Percentiles rank a stretch among this genome's conserved stretches.
These are phyloP conservation scores for Phytophthora multivora DNA, from an alignment of 352 stramenopile species.

Conservation along the genomic window DNA sequence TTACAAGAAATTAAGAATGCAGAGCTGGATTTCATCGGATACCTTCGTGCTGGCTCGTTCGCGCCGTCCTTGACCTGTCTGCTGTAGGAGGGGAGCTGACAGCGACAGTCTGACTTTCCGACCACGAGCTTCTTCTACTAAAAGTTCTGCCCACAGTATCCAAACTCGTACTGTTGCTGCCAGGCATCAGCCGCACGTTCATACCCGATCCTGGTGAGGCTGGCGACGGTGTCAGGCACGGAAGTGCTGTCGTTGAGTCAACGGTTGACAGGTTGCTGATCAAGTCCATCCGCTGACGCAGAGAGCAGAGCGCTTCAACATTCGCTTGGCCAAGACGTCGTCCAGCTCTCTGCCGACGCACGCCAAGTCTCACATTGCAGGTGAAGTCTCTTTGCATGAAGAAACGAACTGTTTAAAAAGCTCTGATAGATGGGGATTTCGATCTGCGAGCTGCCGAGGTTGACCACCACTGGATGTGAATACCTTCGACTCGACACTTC, in stretches of 20 bases:
- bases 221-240: not conserved
- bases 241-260: conserved; percentile 1
- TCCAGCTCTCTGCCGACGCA: conserved; percentile 15
- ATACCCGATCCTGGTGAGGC: conserved; percentile 15
- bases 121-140: not conserved
- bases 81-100: too few species aligned
- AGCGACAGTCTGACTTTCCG: not conserved
- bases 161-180: too few species aligned
- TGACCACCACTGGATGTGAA: not conserved
- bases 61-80: too few species aligned
- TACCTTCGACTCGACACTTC: not conserved
- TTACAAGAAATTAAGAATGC: conserved; percentile 31
- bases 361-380: conserved; percentile 1
- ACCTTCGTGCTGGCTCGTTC: not conserved
- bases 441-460: conserved; percentile 12
- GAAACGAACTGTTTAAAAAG: not conserved
- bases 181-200: conserved; percentile 6
- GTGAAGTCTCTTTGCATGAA: conserved; percentile 1
- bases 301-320: conserved; percentile 25
- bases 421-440: conserved; percentile 3
- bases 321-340: conserved; percentile 4
- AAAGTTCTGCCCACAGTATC: too few species aligned
- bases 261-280: conserved; percentile 15
- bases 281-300: conserved; percentile 14
- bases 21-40: not conserved